These are phyloP conservation scores for Microascus cirrosus DNA, from an alignment of 2,329 filamentous ascomycete genomes.

Conservation along the genomic window DNA sequence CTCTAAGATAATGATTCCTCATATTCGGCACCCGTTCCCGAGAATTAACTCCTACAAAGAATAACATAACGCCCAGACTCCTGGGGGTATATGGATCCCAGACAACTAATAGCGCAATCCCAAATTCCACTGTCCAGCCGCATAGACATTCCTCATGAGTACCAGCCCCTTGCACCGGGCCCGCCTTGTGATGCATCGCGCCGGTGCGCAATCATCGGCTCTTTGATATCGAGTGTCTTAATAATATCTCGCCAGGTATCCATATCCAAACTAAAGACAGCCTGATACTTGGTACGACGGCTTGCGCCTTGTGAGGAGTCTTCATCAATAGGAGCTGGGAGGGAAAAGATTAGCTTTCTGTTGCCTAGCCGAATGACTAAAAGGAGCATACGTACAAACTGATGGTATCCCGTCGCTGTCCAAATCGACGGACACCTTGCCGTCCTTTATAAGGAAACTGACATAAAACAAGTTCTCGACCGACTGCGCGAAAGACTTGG, in stretches of 20 bases:
- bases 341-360: neutral
- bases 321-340: constrained; percentile 25
- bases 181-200: constrained; percentile 41
- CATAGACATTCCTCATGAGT: constrained; percentile 17
- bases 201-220: constrained; percentile 78
- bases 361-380: neutral
- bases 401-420: constrained; percentile 69
- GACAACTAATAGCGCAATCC: neutral
- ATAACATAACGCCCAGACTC: neutral
- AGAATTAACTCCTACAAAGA: neutral
- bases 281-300: constrained; percentile 63
- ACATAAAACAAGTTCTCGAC: constrained; percentile 97
- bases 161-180: constrained; percentile 53
- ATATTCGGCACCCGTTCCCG: too few relatives aligned
- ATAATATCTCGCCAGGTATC: constrained; percentile 71
- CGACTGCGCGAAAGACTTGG: constrained; percentile 81
- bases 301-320: constrained; percentile 29
- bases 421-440: constrained; percentile 59
- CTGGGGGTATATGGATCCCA: neutral
- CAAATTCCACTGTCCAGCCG: neutral
- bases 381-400: constrained; percentile 48
- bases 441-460: constrained; percentile 86
- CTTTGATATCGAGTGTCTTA: constrained; percentile 61
- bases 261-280: constrained; percentile 81
- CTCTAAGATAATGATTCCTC: too few relatives aligned